Evolutionary conservation across 108 stramenopile species (phyloP), one percentile per base, ranked within the genome.

Genomic region (Stephanodiscus minutulus): DNA sequence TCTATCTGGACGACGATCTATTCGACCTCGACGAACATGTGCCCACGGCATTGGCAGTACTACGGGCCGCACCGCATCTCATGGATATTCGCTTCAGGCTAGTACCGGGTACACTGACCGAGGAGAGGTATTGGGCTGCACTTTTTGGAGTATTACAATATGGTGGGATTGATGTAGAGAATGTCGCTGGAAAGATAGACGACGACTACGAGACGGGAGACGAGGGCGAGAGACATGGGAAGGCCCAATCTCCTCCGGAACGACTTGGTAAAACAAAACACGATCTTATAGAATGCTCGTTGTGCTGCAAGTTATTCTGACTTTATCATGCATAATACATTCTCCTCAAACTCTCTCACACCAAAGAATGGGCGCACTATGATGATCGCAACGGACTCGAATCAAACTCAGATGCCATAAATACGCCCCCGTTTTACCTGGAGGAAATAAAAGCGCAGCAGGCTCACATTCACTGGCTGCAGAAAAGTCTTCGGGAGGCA

Each of bases 1-100:
- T 77, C 15, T 66, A 66, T 52, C 57, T 70, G 18, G 59, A 72
- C 36, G 70, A 72, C 12, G 64, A 66, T 35, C 28, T 46, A 13
- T 79, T 79, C 59, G 77, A 79, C 49, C 44, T 79, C 7, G 77
- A 79, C 46, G 77, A 79, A 5, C 70, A 72, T 28, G 70, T 79
- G 10, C 65, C 70, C 15, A 58, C 66, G 15, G 70, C 70, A 6
- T 43, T 79, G 49, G 77, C 64, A 35, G 72, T 79, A 72, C 36
- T 79, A 15, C 39, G 65, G 18, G 70, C 60, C 60, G 52, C 66
- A 17, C 77, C 77, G 12, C 77, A 66, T 36, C 28, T 79, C 7
- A 79, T 72, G 36, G 77, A 79, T 56, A 61, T 81, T 1, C 56
- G 79, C 31, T 81, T 81, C 49, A 81, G 72, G 44, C 41, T 81